Base-by-base conservation (phyloP, 495 filamentous ascomycete species). In the Aspergillus wentii region DNA sequence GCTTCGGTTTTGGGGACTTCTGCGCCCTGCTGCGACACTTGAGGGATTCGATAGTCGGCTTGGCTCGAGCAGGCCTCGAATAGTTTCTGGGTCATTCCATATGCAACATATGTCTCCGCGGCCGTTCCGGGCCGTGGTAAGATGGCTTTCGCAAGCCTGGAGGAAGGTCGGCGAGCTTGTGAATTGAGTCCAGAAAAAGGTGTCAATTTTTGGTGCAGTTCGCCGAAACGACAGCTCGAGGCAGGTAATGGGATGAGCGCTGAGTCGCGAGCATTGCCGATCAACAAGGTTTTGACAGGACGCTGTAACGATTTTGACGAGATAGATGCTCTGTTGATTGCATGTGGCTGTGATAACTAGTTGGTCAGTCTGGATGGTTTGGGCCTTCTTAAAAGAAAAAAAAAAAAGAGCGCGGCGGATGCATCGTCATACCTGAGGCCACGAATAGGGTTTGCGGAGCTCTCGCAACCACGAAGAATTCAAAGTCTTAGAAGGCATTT, bases 51-150 rank as follows among this genome's bases (percentile, higher is more conserved):
- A 54, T 97, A 97, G 30, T 78, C 77, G 25, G 83, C 89, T 51
- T 89, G 84, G 17, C 48, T 59, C 6, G 81, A 77, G 59, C 90
- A 95, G 46, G 83, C 74, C 46, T 84, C 82, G 55, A 85, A 86
- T 16, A 95, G 69, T 33, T 74, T 71, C 62, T 92, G 80, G 15
- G 88, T 94, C 35, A 80, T 76, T 38, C 77, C 78, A 51, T 86
- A 88, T 10, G 85, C 85, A 20, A 83, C 68, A 54, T 92, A 94
- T 2, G 79, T 82, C 41, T 86, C 80, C 8, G 74, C 74, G 0
- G 75, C 56, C 4, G 51, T 63, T 11, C 62, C 62, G 10, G 64
- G 57, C 8, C 53, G 51, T 2, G 57, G 55, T 21, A 47, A 42
- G 2, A 62, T 50, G 61, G 55, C 45, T 28, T 51, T 58, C 14